Conservation (phyloP, 2,329 filamentous ascomycete genomes). For the Cercospora sp. region DNA sequence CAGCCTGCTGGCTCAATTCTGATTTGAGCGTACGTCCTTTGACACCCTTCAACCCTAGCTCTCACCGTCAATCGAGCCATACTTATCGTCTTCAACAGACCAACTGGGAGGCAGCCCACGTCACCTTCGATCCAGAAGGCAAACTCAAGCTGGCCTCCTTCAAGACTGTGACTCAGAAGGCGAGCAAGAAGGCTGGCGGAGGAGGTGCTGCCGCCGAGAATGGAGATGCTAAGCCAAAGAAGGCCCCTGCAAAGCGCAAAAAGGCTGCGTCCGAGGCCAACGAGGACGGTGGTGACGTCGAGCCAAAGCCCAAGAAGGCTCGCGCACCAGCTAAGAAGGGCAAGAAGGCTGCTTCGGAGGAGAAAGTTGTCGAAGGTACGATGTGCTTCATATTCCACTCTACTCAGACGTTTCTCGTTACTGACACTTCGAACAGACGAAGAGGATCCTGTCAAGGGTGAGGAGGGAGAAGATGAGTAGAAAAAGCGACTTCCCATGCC, state of each 20-base stretch:
- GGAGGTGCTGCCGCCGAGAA: background rate
- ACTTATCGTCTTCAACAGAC: constrained; percentile 6
- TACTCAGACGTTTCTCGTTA: background rate
- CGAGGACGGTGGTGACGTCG: constrained; percentile 14
- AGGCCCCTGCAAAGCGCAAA: constrained; percentile 9
- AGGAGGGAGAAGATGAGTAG: background rate
- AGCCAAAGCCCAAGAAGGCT: constrained; percentile 15
- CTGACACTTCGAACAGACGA: constrained; percentile 6
- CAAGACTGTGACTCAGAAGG: constrained; percentile 22
- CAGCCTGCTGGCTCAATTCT: constrained; percentile 23
- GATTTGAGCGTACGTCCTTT: background rate
- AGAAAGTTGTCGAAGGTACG: constrained; percentile 15
- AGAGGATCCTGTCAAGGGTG: background rate
- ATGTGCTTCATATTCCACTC: background rate
- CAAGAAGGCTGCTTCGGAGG: constrained; percentile 10
- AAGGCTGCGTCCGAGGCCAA: constrained; percentile 7
- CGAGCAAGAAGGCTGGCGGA: constrained; percentile 9
- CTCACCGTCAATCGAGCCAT: background rate
- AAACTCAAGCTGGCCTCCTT: constrained; percentile 26
- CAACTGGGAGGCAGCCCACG: constrained; percentile 22
- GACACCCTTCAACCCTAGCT: background rate
- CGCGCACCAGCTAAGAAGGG: constrained; percentile 4
- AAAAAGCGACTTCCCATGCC: background rate
- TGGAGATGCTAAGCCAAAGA: constrained; percentile 19
- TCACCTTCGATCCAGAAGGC: constrained; percentile 20